Percentiles rank a stretch among this genome's conserved stretches.
Conservation (phyloP, 148 eudicot species). For the Dysphania ambrosioides region DNA sequence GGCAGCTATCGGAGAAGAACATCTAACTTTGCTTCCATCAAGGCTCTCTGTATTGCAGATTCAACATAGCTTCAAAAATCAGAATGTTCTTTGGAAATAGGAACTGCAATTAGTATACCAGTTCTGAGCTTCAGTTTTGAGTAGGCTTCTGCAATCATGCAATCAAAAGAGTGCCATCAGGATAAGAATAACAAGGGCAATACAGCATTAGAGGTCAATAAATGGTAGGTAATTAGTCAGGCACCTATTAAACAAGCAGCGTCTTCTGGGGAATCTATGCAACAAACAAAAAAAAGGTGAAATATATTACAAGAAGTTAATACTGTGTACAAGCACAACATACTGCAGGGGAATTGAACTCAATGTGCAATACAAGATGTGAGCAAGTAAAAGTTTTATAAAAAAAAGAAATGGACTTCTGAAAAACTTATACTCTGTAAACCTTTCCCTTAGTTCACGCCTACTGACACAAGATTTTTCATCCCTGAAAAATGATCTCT, state of each 20-base stretch:
- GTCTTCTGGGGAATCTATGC: slow-evolving; percentile 71
- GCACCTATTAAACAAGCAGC: slow-evolving; percentile 84
- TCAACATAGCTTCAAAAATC: slow-evolving; percentile 76
- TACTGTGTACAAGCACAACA: neutral
- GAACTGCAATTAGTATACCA: slow-evolving; percentile 83
- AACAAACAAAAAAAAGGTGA: slow-evolving; percentile 31
- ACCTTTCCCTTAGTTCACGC: neutral
- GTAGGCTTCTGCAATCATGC: slow-evolving; percentile 74
- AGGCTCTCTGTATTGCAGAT: slow-evolving; percentile 80
- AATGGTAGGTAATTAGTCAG: neutral
- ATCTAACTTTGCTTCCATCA: slow-evolving; percentile 69
- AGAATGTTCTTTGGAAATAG: slow-evolving; percentile 85
- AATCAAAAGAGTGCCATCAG: neutral
- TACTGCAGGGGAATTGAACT: neutral
- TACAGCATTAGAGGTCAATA: neutral
- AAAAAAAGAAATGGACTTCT: neutral
- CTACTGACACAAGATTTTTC: neutral
- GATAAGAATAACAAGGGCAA: slow-evolving; percentile 1
- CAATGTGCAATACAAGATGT: neutral
- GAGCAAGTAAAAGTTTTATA: neutral
- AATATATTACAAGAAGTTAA: neutral
- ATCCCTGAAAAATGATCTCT: neutral
- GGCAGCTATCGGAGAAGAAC: slow-evolving; percentile 6
- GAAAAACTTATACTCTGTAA: neutral
- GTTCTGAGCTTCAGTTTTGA: slow-evolving; percentile 58